Evolutionary conservation across 2,329 filamentous ascomycete genomes (phyloP).

Genomic region (Aspergillus bombycis): DNA sequence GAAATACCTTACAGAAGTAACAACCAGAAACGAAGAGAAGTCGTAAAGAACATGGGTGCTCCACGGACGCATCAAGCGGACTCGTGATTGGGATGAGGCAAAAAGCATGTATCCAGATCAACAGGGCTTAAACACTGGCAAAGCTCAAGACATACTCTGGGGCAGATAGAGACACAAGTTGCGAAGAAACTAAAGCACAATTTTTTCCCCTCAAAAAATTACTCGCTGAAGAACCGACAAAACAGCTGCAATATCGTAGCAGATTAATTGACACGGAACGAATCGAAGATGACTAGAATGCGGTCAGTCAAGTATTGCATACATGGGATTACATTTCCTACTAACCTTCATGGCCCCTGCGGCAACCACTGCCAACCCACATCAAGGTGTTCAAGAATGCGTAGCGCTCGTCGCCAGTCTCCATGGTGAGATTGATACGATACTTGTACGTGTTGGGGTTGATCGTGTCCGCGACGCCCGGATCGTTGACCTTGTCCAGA

Average conservation of each 20-base stretch:
- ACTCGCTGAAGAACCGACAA: slow-evolving; percentile 29
- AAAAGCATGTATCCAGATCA: slow-evolving; percentile 4
- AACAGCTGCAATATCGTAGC: slow-evolving; percentile 21
- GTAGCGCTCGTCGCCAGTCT: slow-evolving; percentile 55
- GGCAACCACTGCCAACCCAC: slow-evolving; percentile 55
- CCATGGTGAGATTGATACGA: slow-evolving; percentile 51
- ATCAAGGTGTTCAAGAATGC: slow-evolving; percentile 53
- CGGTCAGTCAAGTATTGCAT: slow-evolving; percentile 16
- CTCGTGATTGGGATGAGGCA: slow-evolving; percentile 1
- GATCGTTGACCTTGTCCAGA: slow-evolving; percentile 52
- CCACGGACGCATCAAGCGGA: slow-evolving; percentile 3
- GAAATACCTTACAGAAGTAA: slow-evolving; percentile 3
- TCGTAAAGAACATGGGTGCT: slow-evolving; percentile 5
- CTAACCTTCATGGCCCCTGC: slow-evolving; percentile 50
- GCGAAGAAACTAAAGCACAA: slow-evolving; percentile 16
- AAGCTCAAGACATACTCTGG: slow-evolving; percentile 1
- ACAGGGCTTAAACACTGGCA: neutral
- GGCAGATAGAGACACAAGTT: neutral
- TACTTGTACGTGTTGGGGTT: slow-evolving; percentile 55
- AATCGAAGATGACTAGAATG: slow-evolving; percentile 28
- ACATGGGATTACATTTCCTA: neutral
- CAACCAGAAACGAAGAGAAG: neutral
- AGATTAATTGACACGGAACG: slow-evolving; percentile 31
- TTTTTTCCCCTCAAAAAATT: slow-evolving; percentile 29
- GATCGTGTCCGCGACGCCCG: slow-evolving; percentile 47